phyloP scores from a whole-genome alignment of 2,329 filamentous ascomycete species.

The Tolypocladium pustulatum region DNA sequence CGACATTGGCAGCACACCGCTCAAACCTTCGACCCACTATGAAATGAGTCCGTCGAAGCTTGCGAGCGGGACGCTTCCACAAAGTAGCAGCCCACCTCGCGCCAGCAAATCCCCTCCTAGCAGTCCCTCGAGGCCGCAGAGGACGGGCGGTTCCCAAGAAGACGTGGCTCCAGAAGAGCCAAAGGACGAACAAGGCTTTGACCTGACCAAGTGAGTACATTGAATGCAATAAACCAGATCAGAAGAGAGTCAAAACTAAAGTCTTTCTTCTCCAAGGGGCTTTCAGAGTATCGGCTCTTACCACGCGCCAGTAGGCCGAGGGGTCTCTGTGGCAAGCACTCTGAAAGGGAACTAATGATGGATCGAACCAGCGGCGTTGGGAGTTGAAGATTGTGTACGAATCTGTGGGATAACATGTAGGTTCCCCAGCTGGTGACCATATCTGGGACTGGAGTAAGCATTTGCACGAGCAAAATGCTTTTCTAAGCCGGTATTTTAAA shows the following conservation, averaged over 20 bases:
- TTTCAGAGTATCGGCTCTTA: constrained; percentile 57
- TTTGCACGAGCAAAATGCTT: background rate
- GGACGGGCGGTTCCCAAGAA: constrained; percentile 15
- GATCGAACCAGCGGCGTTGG: background rate
- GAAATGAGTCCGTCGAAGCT: constrained; percentile 50
- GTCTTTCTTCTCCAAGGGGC: constrained; percentile 30
- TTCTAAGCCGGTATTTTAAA: background rate
- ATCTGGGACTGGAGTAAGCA: background rate
- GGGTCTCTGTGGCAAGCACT: constrained; percentile 31
- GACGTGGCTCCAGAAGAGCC: constrained; percentile 19
- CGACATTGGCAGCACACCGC: constrained; percentile 63
- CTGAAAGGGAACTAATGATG: constrained; percentile 22
- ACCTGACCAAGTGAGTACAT: constrained; percentile 43
- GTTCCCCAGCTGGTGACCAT: background rate
- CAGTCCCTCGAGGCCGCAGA: constrained; percentile 37
- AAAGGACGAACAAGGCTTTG: constrained; percentile 43
- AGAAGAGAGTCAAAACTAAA: constrained; percentile 10
- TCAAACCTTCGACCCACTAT: constrained; percentile 37
- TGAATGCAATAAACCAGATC: constrained; percentile 17
- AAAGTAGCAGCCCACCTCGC: constrained; percentile 49
- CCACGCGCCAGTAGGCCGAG: constrained; percentile 43
- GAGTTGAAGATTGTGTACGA: background rate
- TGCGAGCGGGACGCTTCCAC: constrained; percentile 27
- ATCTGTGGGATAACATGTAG: background rate
- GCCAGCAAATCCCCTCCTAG: constrained; percentile 39